Conservation (phyloP, 768 basidiomycete genomes). For the Rhodotorula taiwanensis region DNA sequence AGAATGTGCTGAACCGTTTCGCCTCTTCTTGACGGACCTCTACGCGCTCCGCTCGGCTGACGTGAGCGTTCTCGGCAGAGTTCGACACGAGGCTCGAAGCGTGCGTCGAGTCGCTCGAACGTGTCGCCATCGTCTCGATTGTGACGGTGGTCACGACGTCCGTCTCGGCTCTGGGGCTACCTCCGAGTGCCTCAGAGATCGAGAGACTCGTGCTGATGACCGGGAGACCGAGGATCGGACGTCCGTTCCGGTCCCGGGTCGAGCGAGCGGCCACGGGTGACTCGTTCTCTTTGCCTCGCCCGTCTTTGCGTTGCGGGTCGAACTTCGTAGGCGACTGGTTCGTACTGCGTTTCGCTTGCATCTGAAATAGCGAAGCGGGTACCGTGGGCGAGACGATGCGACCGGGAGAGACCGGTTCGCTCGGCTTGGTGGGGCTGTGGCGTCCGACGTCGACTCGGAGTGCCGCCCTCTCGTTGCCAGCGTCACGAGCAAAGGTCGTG, state of each 20-base stretch:
- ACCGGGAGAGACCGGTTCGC: neutral
- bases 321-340: neutral
- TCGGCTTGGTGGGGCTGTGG: neutral
- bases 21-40: neutral
- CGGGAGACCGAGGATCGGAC: neutral
- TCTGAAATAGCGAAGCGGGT: constrained; percentile 1
- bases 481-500: neutral
- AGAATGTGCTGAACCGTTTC: neutral
- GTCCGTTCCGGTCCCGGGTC: neutral
- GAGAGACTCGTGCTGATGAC: neutral
- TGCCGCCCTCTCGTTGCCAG: too few species aligned
- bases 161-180: too few species aligned
- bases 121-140: constrained; percentile 30
- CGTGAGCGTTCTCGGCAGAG: constrained; percentile 3
- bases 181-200: too few species aligned
- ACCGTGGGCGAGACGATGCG: neutral
- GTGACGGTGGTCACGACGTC: constrained; percentile 7
- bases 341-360: neutral
- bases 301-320: neutral
- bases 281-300: neutral
- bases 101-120: constrained; percentile 29
- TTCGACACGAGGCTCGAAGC: constrained; percentile 4
- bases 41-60: constrained; percentile 1
- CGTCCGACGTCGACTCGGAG: neutral
- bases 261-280: too few species aligned